These are phyloP conservation scores for Tanacetum coccineum DNA, from an alignment of 129 eudicot genomes.

Conservation along the genomic window DNA sequence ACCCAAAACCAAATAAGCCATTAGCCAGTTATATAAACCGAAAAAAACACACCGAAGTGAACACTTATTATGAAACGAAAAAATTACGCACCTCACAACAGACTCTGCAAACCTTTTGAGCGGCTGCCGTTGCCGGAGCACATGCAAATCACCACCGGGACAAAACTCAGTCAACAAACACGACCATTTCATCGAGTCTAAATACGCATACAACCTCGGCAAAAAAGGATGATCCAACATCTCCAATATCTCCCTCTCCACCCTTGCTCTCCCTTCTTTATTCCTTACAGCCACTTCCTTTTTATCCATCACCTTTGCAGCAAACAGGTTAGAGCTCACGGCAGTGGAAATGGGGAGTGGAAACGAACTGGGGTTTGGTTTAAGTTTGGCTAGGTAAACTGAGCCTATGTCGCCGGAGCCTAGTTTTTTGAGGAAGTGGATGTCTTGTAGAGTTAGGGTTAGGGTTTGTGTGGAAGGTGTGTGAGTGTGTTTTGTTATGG, in stretches of 20 bases:
- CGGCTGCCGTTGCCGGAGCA: slow-evolving; percentile 91
- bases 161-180: slow-evolving; percentile 80
- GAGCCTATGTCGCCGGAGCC: slow-evolving; percentile 97
- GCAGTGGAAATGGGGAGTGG: slow-evolving; percentile 16
- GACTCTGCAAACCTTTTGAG: slow-evolving; percentile 70
- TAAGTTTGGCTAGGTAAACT: slow-evolving; percentile 72
- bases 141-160: slow-evolving; percentile 93
- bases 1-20: too few relatives aligned
- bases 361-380: slow-evolving; percentile 1
- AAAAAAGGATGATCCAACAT: slow-evolving; percentile 76
- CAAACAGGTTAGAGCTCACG: slow-evolving; percentile 34
- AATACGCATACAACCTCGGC: slow-evolving; percentile 55
- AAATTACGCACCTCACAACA: slow-evolving; percentile 71
- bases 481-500: slow-evolving; percentile 39
- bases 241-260: slow-evolving; percentile 59
- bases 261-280: slow-evolving; percentile 55
- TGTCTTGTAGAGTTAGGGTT: slow-evolving; percentile 43
- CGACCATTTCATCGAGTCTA: slow-evolving; percentile 67
- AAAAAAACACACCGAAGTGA: too few relatives aligned
- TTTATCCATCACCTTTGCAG: slow-evolving; percentile 85
- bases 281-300: slow-evolving; percentile 59
- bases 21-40: too few relatives aligned
- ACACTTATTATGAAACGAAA: too few relatives aligned
- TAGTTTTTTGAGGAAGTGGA: slow-evolving; percentile 75
- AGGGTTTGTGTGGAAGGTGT: slow-evolving; percentile 40